Percentiles rank a stretch among this genome's conserved stretches.
Evolutionary conservation across 2,329 filamentous ascomycete species (phyloP).

Genomic region (Aureobasidium leucospermi): DNA sequence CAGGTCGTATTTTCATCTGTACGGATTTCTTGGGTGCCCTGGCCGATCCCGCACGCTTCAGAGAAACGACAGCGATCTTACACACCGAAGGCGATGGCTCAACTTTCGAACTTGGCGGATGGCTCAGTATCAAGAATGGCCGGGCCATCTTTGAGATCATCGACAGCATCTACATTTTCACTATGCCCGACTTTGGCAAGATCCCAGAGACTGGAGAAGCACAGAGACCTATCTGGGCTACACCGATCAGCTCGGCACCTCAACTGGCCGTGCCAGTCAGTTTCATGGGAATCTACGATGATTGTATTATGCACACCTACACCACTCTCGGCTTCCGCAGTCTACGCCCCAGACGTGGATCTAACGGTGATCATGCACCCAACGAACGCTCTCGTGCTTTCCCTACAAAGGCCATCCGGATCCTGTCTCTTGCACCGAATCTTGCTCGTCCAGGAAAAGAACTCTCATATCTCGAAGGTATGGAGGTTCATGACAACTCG

Average conservation of each 20-base stretch:
- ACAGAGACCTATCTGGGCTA: conserved; percentile 20
- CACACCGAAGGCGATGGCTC: conserved; percentile 35
- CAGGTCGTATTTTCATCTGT: conserved; percentile 38
- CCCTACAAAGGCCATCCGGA: conserved; percentile 34
- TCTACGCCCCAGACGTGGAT: not conserved
- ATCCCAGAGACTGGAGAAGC: not conserved
- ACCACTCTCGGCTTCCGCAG: conserved; percentile 19
- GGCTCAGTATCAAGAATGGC: conserved; percentile 37
- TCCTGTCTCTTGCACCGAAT: conserved; percentile 31
- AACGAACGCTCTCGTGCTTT: conserved; percentile 26
- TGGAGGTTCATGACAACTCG: not conserved
- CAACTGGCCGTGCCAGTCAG: conserved; percentile 38
- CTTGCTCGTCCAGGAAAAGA: conserved; percentile 5
- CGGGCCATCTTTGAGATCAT: conserved; percentile 39
- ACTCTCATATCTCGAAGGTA: not conserved
- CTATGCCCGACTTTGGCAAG: conserved; percentile 30
- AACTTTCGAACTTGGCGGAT: conserved; percentile 40
- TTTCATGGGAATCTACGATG: conserved; percentile 42
- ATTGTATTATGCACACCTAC: conserved; percentile 42
- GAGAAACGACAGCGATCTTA: conserved; percentile 28
- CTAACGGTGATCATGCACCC: not conserved
- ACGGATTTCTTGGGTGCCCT: conserved; percentile 36
- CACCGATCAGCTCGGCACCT: conserved; percentile 30
- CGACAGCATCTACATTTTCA: conserved; percentile 37
- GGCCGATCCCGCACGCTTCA: conserved; percentile 21